These are phyloP conservation scores for Entomophthora muscae DNA, from an alignment of 371 early-diverging fungal genomes.

Conservation along the genomic window DNA sequence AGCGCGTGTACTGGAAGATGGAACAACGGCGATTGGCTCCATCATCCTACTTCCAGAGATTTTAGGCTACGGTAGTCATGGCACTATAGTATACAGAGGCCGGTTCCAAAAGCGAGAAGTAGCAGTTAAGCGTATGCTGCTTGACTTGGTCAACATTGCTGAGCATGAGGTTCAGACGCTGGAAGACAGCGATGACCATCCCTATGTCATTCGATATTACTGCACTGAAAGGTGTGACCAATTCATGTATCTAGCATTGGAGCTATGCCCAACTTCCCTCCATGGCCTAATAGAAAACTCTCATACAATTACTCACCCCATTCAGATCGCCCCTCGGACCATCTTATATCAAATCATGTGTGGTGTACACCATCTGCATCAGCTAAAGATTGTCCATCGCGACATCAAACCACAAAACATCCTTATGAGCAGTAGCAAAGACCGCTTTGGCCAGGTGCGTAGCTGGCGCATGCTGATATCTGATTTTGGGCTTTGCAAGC, in stretches of 20 bases:
- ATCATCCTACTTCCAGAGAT: slow-evolving; percentile 26
- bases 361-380: slow-evolving; percentile 79
- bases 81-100: slow-evolving; percentile 91
- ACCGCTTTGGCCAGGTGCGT: slow-evolving; percentile 12
- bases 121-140: slow-evolving; percentile 82
- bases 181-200: slow-evolving; percentile 86
- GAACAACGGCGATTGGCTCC: slow-evolving; percentile 13
- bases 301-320: slow-evolving; percentile 13
- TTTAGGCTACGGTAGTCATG: slow-evolving; percentile 87
- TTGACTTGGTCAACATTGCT: slow-evolving; percentile 88
- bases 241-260: slow-evolving; percentile 89
- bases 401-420: slow-evolving; percentile 93
- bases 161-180: slow-evolving; percentile 80
- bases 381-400: slow-evolving; percentile 86
- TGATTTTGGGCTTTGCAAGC: slow-evolving; percentile 95
- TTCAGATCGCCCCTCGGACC: slow-evolving; percentile 16
- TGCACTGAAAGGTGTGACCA: slow-evolving; percentile 72
- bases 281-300: slow-evolving; percentile 30
- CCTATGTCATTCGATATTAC: slow-evolving; percentile 93
- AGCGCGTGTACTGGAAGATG: slow-evolving; percentile 7
- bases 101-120: slow-evolving; percentile 75
- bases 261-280: slow-evolving; percentile 68
- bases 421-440: slow-evolving; percentile 44
- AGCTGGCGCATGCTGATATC: slow-evolving; percentile 67
- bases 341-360: slow-evolving; percentile 58